Conservation (phyloP, 441 rosid species). For the Mallotus repandus region DNA sequence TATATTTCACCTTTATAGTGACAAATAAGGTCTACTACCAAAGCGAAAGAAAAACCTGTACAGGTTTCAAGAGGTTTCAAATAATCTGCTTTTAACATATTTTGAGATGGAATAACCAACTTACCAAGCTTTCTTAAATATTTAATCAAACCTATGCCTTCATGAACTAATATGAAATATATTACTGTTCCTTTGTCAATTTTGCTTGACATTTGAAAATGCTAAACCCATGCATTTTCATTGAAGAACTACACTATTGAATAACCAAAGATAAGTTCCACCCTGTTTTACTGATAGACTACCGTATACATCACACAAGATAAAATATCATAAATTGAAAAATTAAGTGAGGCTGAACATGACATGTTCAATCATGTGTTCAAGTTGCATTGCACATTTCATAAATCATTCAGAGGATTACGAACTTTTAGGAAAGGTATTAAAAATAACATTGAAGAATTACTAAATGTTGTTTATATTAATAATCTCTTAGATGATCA, state of each 20-base stretch:
- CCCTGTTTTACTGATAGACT: background rate
- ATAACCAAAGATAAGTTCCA: background rate
- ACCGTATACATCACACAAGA: background rate
- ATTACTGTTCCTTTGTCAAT: conserved; percentile 7
- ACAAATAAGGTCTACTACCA: background rate
- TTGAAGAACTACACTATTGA: background rate
- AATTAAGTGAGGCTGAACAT: background rate
- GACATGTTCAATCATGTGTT: background rate
- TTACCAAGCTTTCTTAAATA: background rate
- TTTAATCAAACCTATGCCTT: background rate
- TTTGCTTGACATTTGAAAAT: background rate
- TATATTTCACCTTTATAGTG: background rate
- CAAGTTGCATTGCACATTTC: background rate
- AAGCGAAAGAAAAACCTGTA: background rate
- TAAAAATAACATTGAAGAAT: background rate
- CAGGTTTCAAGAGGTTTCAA: background rate
- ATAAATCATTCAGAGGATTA: background rate
- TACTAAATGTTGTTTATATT: background rate
- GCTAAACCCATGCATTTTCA: background rate
- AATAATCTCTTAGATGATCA: background rate
- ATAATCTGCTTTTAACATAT: too few species aligned
- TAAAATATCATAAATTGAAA: background rate
- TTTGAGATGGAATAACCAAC: too few species aligned
- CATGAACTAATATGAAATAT: background rate
- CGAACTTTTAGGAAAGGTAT: background rate